Base-by-base conservation (phyloP, 257 asterid species). In the Rehmannia glutinosa region DNA sequence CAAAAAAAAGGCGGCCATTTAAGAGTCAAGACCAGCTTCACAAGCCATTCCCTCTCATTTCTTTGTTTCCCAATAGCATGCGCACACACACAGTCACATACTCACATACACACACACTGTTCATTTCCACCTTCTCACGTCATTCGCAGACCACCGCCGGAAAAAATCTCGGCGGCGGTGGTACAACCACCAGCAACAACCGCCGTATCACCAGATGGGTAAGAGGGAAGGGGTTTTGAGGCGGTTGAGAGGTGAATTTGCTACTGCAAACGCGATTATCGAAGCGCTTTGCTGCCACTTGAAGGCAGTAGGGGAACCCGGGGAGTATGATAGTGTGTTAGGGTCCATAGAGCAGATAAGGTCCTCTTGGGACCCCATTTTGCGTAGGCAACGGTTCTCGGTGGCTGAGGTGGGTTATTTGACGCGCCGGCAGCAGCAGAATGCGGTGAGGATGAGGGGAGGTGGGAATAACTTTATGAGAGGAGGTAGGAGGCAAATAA, bases 341-440 rank as follows among this genome's bases (percentile, higher is more conserved):
- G 86, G 84, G 42, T 70, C 86, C 28, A 73, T 92, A 45, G 91
- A 90, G 51, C 88, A 83, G 81, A 78, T 97, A 86, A 83, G 97
- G 77, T 79, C 84, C 30, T 86, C 83, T 74, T 92, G 98, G 98
- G 82, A 69, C 60, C 82, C 85, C 13, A 73, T 87, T 36, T 62
- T 92, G 82, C 90, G 84, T 82, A 90, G 90, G 98, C 98, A 92
- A 80, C 96, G 86, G 83, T 90, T 83, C 77, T 75, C 98, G 9
- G 96, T 92, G 70, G 83, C 84, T 16, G 95, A 92, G 28, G 98
- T 92, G 51, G 73, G 78, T 15, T 73, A 77, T 39, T 82, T 83
- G 87, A 84, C 76, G 83, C 81, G 86, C 65, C 87, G 83, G 68
- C 88, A 83, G 73, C 74, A 74, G 78, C 16, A 13, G 59, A 7